A percentile compares a stretch with the other conserved stretches of the same genome.
These are phyloP conservation scores for Blastobotrys serpentis DNA, from an alignment of 1,139 yeast genomes.

Conservation along the genomic window DNA sequence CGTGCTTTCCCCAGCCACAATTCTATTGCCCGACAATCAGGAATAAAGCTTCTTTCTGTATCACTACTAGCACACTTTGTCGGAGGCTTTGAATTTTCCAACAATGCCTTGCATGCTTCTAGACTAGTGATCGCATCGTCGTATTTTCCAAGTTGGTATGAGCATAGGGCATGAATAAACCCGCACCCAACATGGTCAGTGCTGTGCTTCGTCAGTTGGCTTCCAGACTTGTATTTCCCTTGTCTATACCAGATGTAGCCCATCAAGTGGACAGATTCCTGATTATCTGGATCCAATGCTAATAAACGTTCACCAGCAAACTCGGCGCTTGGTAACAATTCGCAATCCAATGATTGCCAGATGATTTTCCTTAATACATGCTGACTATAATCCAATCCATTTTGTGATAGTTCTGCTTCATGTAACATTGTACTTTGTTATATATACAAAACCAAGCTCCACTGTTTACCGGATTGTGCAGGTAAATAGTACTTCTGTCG, in stretches of 20 bases:
- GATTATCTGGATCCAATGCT: slow-evolving; percentile 47
- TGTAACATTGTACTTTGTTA: background rate
- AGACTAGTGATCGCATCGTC: slow-evolving; percentile 66
- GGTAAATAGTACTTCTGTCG: background rate
- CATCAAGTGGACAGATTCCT: slow-evolving; percentile 59
- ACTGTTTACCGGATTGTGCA: too few species aligned
- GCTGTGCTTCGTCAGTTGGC: slow-evolving; percentile 34
- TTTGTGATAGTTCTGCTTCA: slow-evolving; percentile 6
- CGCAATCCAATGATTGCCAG: slow-evolving; percentile 70
- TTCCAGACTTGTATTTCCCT: slow-evolving; percentile 57
- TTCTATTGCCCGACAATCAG: slow-evolving; percentile 65
- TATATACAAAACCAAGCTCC: background rate
- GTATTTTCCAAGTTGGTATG: slow-evolving; percentile 54
- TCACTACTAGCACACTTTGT: slow-evolving; percentile 9
- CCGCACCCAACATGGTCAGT: slow-evolving; percentile 66
- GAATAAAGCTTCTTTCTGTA: slow-evolving; percentile 41
- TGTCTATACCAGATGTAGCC: slow-evolving; percentile 60
- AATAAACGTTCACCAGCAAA: slow-evolving; percentile 76
- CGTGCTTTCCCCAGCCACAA: slow-evolving; percentile 72
- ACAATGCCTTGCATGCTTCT: too few species aligned
- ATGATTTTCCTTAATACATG: slow-evolving; percentile 36
- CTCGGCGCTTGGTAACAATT: slow-evolving; percentile 68
- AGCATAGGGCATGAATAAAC: slow-evolving; percentile 65
- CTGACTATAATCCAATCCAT: slow-evolving; percentile 3
- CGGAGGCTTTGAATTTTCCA: too few species aligned